Conservation (phyloP, 305 asterid genomes). For the Fraxinus platypoda region DNA sequence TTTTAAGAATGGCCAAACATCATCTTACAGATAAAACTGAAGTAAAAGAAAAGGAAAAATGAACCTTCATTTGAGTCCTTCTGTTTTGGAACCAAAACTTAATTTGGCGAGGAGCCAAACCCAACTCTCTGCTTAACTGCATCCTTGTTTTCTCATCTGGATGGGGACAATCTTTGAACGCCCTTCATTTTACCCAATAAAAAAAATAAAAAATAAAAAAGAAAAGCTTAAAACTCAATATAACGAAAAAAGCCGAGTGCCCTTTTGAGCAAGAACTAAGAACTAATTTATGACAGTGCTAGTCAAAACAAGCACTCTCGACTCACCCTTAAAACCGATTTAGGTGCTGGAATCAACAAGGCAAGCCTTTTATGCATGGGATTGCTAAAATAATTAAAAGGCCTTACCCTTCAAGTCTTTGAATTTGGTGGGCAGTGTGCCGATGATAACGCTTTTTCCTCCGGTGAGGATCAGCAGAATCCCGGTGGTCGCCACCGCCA, state of each 20-base stretch:
- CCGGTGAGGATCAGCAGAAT: slow-evolving; percentile 44
- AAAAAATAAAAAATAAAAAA: background rate
- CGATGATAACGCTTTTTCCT: slow-evolving; percentile 82
- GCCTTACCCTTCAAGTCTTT: slow-evolving; percentile 77
- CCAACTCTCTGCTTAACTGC: slow-evolving; percentile 79
- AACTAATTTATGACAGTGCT: background rate
- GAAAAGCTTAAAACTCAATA: background rate
- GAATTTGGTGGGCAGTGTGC: slow-evolving; percentile 91
- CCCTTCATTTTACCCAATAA: slow-evolving; percentile 28
- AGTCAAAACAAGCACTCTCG: background rate
- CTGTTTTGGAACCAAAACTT: slow-evolving; percentile 98
- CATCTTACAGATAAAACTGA: background rate
- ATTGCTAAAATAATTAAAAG: background rate
- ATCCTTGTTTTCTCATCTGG: slow-evolving; percentile 92
- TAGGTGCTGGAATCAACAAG: background rate
- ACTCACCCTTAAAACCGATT: background rate
- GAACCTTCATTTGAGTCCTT: slow-evolving; percentile 95
- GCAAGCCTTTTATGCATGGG: slow-evolving; percentile 35
- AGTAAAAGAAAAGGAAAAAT: background rate
- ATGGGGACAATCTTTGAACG: slow-evolving; percentile 86
- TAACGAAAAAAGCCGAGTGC: background rate
- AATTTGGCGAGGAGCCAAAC: slow-evolving; percentile 88
- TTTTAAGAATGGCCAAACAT: background rate
- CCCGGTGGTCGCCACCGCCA: slow-evolving; percentile 55
- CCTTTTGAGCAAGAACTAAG: background rate